phyloP scores from a whole-genome alignment of 306 rosid species.

The Cucurbita argyrosperma region DNA sequence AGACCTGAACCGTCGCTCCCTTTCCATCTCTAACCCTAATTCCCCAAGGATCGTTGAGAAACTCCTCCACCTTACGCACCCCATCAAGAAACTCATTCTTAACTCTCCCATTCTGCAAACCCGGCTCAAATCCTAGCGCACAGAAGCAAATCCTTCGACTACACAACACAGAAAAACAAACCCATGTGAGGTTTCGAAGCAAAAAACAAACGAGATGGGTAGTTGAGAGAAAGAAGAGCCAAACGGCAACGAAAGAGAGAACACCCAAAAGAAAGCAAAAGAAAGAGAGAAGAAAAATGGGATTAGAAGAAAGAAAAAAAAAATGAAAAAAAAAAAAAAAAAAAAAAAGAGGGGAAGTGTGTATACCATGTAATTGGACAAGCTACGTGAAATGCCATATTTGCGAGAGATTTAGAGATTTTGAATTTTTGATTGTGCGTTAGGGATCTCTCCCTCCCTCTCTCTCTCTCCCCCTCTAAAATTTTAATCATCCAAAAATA shows the following conservation, averaged over 20 bases:
- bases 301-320: background rate
- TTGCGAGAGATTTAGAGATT: conserved; percentile 32
- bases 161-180: conserved; percentile 1
- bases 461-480: conserved; percentile 4
- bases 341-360: conserved; percentile 3
- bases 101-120: conserved; percentile 19
- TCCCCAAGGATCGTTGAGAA: conserved; percentile 35
- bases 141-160: conserved; percentile 67
- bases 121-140: conserved; percentile 49
- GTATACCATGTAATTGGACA: conserved; percentile 72
- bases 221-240: background rate
- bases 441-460: conserved; percentile 21
- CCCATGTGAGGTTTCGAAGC: background rate
- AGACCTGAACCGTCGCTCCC: conserved; percentile 32
- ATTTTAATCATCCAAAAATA: conserved; percentile 1
- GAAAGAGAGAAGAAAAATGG: background rate
- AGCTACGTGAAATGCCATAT: conserved; percentile 81
- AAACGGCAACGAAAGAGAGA: background rate
- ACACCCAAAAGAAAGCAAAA: background rate
- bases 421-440: conserved; percentile 15
- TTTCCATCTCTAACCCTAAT: conserved; percentile 29
- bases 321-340: background rate
- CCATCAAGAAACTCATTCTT: conserved; percentile 30
- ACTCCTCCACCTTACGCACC: conserved; percentile 34
- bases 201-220: background rate